A percentile compares a stretch with the other conserved stretches of the same genome.
Evolutionary conservation across 768 basidiomycete genomes (phyloP).

Genomic region (Podaxis rugospora): DNA sequence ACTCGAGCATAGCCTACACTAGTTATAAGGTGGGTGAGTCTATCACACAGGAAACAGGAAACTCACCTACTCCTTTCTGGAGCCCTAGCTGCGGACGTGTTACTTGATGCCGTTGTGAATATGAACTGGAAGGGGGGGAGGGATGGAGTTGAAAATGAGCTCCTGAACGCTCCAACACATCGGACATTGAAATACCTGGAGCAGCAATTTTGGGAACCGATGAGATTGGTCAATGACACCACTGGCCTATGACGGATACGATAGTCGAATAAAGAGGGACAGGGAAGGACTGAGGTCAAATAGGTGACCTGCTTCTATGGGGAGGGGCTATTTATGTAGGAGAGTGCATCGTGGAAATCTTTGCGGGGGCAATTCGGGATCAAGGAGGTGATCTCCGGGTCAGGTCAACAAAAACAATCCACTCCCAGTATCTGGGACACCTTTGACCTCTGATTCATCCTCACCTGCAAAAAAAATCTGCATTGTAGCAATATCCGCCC

Average conservation of each 20-base stretch:
- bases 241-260: constrained; percentile 15
- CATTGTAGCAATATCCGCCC: neutral
- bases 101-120: constrained; percentile 7
- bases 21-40: constrained; percentile 3
- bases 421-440: constrained; percentile 7
- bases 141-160: neutral
- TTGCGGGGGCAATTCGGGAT: constrained; percentile 35
- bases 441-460: neutral
- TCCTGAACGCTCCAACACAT: neutral
- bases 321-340: constrained; percentile 29
- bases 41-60: neutral
- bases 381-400: constrained; percentile 35
- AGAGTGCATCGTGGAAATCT: constrained; percentile 34
- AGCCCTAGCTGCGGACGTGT: constrained; percentile 16
- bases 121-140: neutral
- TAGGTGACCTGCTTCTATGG: constrained; percentile 10
- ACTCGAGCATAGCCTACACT: constrained; percentile 35
- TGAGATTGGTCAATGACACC: constrained; percentile 3
- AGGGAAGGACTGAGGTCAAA: constrained; percentile 13
- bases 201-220: constrained; percentile 3
- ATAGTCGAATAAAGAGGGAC: constrained; percentile 18
- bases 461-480: neutral
- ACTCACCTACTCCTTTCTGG: constrained; percentile 26
- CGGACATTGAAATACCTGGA: constrained; percentile 7
- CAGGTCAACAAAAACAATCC: constrained; percentile 10